phyloP scores from a whole-genome alignment of 2,329 filamentous ascomycete genomes.

The Phaeosphaeria sp. region DNA sequence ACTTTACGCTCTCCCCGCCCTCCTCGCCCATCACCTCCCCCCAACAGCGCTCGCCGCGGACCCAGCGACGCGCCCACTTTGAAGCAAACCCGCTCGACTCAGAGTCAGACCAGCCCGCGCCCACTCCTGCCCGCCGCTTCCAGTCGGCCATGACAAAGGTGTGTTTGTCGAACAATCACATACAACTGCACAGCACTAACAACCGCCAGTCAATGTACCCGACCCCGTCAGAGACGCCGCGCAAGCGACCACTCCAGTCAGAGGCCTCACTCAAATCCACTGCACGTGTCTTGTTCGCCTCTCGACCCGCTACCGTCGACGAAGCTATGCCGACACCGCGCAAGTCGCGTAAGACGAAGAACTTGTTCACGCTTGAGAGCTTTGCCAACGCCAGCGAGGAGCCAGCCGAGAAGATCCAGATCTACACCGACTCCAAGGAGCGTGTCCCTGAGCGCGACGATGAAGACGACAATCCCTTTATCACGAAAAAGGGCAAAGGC shows the following conservation, averaged over 20 bases:
- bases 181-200: constrained; percentile 6
- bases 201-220: constrained; percentile 65
- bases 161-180: constrained; percentile 23
- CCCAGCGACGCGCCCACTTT: constrained; percentile 36
- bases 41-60: constrained; percentile 37
- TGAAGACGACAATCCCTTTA: constrained; percentile 76
- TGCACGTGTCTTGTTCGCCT: constrained; percentile 64
- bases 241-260: constrained; percentile 60
- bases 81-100: constrained; percentile 31
- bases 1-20: constrained; percentile 55
- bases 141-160: constrained; percentile 37
- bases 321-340: constrained; percentile 66
- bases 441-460: constrained; percentile 70
- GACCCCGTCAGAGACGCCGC: constrained; percentile 79
- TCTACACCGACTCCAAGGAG: constrained; percentile 83
- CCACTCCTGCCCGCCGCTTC: constrained; percentile 33
- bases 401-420: constrained; percentile 66
- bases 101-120: constrained; percentile 37
- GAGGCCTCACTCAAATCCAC: constrained; percentile 53
- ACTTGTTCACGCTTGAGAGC: constrained; percentile 49
- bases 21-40: constrained; percentile 48
- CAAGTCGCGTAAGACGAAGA: constrained; percentile 63
- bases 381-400: constrained; percentile 57
- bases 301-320: constrained; percentile 66
- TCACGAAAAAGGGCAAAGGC: constrained; percentile 56